These are phyloP conservation scores for Candida sojae DNA, from an alignment of 1,139 yeast genomes.

Conservation along the genomic window DNA sequence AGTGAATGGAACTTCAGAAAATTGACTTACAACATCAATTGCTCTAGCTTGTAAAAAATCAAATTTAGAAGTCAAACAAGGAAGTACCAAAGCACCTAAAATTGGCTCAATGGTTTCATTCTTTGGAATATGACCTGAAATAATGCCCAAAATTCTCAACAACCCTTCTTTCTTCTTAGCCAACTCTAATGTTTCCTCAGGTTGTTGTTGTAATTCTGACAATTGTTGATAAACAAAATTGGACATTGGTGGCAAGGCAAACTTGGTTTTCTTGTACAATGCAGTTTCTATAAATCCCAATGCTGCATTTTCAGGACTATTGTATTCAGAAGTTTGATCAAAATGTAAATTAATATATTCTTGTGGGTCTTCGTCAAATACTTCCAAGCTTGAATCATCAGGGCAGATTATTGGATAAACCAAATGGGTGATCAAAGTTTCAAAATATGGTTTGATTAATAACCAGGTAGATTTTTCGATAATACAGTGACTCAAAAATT, in stretches of 20 bases:
- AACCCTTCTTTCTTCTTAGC: slow-evolving; percentile 82
- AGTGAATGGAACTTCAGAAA: slow-evolving; percentile 63
- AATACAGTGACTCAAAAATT: slow-evolving; percentile 71
- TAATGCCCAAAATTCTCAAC: slow-evolving; percentile 73
- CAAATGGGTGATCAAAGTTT: slow-evolving; percentile 66
- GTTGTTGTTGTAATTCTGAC: slow-evolving; percentile 34
- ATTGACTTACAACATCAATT: slow-evolving; percentile 72
- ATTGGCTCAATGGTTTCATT: slow-evolving; percentile 61
- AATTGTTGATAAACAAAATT: slow-evolving; percentile 65
- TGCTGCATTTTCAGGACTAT: slow-evolving; percentile 71
- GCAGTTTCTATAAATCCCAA: slow-evolving; percentile 63
- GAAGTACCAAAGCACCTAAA: slow-evolving; percentile 63
- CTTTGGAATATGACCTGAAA: slow-evolving; percentile 68
- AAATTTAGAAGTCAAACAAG: slow-evolving; percentile 63
- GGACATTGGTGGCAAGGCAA: slow-evolving; percentile 64
- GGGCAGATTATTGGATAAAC: slow-evolving; percentile 81
- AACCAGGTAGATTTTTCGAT: slow-evolving; percentile 71
- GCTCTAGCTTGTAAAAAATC: slow-evolving; percentile 86
- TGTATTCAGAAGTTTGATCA: slow-evolving; percentile 62
- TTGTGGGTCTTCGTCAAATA: slow-evolving; percentile 85
- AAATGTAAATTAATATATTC: slow-evolving; percentile 84
- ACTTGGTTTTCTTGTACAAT: slow-evolving; percentile 63
- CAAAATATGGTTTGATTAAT: slow-evolving; percentile 68
- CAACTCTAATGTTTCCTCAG: slow-evolving; percentile 49
- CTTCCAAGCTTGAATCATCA: slow-evolving; percentile 65